Evolutionary conservation across 768 basidiomycete genomes (phyloP).

Genomic region (Mycena albidolilacea): DNA sequence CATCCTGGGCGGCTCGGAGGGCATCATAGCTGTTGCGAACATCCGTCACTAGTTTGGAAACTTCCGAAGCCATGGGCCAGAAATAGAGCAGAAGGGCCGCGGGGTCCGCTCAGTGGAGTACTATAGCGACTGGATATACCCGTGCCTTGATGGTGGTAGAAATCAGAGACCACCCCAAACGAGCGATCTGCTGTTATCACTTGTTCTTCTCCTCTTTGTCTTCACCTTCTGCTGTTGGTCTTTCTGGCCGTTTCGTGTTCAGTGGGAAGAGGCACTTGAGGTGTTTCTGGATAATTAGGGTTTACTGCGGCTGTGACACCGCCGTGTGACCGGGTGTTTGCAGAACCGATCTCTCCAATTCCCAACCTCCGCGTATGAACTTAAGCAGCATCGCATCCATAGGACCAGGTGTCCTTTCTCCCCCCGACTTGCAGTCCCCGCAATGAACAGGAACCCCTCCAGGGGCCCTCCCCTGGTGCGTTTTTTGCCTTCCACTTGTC

Average conservation of each 20-base stretch:
- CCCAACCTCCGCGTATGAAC: slow-evolving; percentile 3
- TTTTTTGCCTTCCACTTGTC: neutral
- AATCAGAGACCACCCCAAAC: neutral
- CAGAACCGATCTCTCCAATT: neutral
- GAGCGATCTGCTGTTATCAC: neutral
- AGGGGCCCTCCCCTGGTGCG: slow-evolving; percentile 9
- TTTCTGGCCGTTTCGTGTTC: neutral
- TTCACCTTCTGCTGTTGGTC: neutral
- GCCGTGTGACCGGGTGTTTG: neutral
- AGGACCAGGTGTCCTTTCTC: slow-evolving; percentile 33
- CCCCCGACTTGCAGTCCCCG: neutral
- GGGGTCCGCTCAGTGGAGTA: neutral
- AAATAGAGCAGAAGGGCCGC: neutral
- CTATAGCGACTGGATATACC: neutral
- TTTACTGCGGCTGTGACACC: neutral
- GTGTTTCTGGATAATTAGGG: neutral
- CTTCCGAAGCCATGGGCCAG: neutral
- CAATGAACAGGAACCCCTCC: slow-evolving; percentile 15
- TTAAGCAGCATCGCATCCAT: neutral
- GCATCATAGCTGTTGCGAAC: neutral
- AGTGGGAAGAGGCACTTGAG: slow-evolving; percentile 1
- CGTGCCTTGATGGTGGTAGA: slow-evolving; percentile 4
- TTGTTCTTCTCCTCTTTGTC: slow-evolving; percentile 10
- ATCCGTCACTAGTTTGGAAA: neutral
- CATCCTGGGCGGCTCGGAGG: neutral